phyloP scores from a whole-genome alignment of 2,329 filamentous ascomycete species.

The Xylaria multiplex region DNA sequence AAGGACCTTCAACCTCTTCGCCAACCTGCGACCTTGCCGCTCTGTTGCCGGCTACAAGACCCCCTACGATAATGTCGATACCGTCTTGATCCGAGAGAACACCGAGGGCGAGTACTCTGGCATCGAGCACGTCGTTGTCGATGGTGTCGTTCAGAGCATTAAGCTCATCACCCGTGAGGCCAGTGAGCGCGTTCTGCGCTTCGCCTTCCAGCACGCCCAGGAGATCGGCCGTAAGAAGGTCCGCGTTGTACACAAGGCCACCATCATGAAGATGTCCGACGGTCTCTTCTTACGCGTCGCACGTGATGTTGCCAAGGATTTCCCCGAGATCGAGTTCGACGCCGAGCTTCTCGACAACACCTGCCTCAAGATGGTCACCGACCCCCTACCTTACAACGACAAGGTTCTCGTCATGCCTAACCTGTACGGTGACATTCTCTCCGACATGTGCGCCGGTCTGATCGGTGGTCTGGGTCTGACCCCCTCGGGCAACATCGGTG shows the following conservation, averaged over 20 bases:
- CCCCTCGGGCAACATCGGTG: slow-evolving; percentile 97
- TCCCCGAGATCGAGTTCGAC: slow-evolving; percentile 94
- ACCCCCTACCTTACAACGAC: slow-evolving; percentile 97
- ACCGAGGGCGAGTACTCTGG: slow-evolving; percentile 99
- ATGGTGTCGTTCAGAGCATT: slow-evolving; percentile 98
- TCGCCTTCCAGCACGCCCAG: slow-evolving; percentile 97
- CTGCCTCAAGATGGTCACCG: slow-evolving; percentile 98
- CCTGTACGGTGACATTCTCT: slow-evolving; percentile 99
- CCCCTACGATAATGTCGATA: slow-evolving; percentile 96
- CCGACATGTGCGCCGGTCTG: slow-evolving; percentile 98
- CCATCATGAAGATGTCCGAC: slow-evolving; percentile 99
- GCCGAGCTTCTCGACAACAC: slow-evolving; percentile 99
- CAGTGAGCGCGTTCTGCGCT: slow-evolving; percentile 93
- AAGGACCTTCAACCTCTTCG: slow-evolving; percentile 99
- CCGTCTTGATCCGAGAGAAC: slow-evolving; percentile 98
- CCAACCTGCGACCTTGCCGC: slow-evolving; percentile 97
- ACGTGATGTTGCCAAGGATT: slow-evolving; percentile 89
- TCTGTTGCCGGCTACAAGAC: slow-evolving; percentile 98
- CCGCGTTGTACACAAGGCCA: slow-evolving; percentile 98
- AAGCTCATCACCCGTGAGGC: slow-evolving; percentile 98
- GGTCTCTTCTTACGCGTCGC: slow-evolving; percentile 95
- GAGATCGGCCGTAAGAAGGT: slow-evolving; percentile 96
- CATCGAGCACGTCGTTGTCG: slow-evolving; percentile 97
- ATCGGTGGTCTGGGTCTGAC: slow-evolving; percentile 98
- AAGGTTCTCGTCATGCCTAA: slow-evolving; percentile 99